Base-by-base conservation (phyloP, 169 alveolate species). In the Plasmodium falciparum region DNA sequence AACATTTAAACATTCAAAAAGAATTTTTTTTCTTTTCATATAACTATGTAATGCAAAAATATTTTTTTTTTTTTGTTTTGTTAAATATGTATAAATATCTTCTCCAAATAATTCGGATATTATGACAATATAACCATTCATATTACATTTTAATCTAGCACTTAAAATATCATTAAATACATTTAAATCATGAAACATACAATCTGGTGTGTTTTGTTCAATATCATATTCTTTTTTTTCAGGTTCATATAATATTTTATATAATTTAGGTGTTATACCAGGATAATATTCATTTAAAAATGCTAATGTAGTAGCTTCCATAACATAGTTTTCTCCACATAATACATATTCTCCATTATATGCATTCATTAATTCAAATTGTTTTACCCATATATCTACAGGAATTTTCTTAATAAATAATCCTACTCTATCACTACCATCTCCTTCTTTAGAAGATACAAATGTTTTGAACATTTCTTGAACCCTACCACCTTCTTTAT, bases 301-400 rank as follows among this genome's bases (percentile, higher is more conserved):
- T 33, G 96, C 95, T 24, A 92, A 88, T 11, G 94, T 89, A 9
- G 96, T 95, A 11, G 96, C 96, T 56, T 94, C 96, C 91, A 91
- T 92, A 0, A 94, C 96, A 74, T 88, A 94, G 47, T 94, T 94
- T 33, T 94, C 96, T 11, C 96, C 96, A 85, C 93, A 96, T 12
- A 95, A 91, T 49, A 94, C 90, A 58, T 89, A 94, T 49, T 83
- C 91, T 3, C 96, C 96, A 43, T 93, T 93, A 88, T 85, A 94
- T 43, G 76, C 78, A 75, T 85, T 92, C 65, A 88, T 88, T 73
- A 83, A 69, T 52, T 75, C 74, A 92, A 92, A 93, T 61, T 94
- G 96, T 61, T 93, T 85, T 29, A 78, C 13, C 96, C 96, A 94
- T 52, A 93, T 93, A 20, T 83, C 56, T 26, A 90, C 73, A 33